A percentile compares a stretch with the other conserved stretches of the same genome.
phyloP scores from a whole-genome alignment of 495 filamentous ascomycete genomes.

The Penicillium lividum region DNA sequence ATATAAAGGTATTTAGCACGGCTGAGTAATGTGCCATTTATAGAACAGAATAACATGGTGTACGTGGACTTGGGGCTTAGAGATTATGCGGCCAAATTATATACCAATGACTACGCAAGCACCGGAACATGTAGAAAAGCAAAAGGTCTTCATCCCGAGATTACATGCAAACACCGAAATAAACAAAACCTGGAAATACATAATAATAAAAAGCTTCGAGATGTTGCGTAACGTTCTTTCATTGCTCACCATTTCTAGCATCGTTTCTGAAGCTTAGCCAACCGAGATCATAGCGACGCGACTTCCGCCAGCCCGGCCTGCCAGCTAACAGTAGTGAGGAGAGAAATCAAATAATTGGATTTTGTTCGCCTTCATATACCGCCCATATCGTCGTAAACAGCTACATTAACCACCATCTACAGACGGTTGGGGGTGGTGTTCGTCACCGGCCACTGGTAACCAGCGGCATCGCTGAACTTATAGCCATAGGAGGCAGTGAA shows the following conservation, averaged over 20 bases:
- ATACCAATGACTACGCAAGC: background rate
- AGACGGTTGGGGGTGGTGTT: conserved; percentile 71
- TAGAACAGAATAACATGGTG: conserved; percentile 5
- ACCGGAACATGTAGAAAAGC: background rate
- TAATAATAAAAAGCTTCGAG: conserved; percentile 5
- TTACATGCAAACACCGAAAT: conserved; percentile 3
- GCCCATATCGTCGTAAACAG: conserved; percentile 32
- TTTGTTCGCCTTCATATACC: conserved; percentile 29
- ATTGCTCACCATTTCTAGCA: conserved; percentile 19
- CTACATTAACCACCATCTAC: conserved; percentile 36
- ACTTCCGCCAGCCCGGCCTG: conserved; percentile 18
- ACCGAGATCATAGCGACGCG: conserved; percentile 14
- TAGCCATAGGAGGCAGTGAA: conserved; percentile 98
- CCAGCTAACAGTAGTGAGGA: conserved; percentile 19
- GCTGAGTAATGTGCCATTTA: conserved; percentile 17
- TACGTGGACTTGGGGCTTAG: conserved; percentile 1
- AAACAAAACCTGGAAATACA: conserved; percentile 4
- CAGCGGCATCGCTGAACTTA: conserved; percentile 96
- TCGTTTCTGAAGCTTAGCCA: conserved; percentile 1
- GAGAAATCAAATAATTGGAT: conserved; percentile 24
- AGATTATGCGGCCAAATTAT: background rate
- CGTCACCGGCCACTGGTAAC: conserved; percentile 86
- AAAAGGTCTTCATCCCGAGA: conserved; percentile 4
- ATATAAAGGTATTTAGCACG: too few species aligned
- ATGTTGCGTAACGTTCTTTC: conserved; percentile 20